A percentile compares a stretch with the other conserved stretches of the same genome.
phyloP scores from a whole-genome alignment of 257 asterid genomes.

The Capsicum chinense region DNA sequence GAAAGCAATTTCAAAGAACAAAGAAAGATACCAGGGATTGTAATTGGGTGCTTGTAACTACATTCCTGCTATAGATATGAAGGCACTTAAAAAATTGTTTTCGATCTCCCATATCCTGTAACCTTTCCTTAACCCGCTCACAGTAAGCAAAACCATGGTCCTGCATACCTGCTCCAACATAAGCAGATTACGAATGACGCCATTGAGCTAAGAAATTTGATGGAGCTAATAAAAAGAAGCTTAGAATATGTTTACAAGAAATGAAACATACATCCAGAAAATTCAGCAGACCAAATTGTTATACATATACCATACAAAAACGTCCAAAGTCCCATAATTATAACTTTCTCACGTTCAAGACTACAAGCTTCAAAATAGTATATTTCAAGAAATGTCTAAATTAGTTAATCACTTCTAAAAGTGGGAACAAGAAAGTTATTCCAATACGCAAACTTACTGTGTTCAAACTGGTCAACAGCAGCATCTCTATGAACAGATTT shows the following conservation, averaged over 20 bases:
- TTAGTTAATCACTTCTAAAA: neutral
- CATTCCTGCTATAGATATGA: conserved; percentile 53
- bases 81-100: conserved; percentile 61
- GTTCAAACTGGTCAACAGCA: conserved; percentile 56
- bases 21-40: conserved; percentile 56
- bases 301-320: conserved; percentile 8
- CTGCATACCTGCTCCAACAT: conserved; percentile 58
- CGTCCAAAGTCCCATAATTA: conserved; percentile 10
- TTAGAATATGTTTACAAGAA: conserved; percentile 2
- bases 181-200: conserved; percentile 22
- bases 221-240: neutral
- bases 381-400: neutral
- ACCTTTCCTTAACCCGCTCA: conserved; percentile 61
- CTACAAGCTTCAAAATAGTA: neutral
- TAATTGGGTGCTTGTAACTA: conserved; percentile 57
- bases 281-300: neutral
- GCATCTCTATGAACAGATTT: conserved; percentile 55
- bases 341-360: conserved; percentile 11
- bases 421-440: neutral
- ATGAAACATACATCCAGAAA: conserved; percentile 10
- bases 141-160: conserved; percentile 58
- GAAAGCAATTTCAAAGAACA: conserved; percentile 29
- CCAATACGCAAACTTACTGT: conserved; percentile 51
- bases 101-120: conserved; percentile 52
- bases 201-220: conserved; percentile 21